Base-by-base conservation (phyloP, 345 rosid species). In the Lagerstroemia speciosa region DNA sequence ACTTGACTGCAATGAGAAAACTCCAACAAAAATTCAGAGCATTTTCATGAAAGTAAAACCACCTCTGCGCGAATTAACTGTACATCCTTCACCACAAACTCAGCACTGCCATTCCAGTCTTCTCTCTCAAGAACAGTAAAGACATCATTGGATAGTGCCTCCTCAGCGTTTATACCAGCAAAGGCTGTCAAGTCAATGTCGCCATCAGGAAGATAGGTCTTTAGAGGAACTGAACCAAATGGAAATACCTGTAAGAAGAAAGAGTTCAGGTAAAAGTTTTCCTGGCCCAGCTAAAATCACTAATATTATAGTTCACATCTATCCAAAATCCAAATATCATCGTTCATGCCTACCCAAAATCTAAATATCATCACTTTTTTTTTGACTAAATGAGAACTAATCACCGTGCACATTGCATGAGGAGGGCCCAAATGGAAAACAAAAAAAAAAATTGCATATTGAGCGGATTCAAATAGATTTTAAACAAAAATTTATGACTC, bases 161-260 rank as follows among this genome's bases (percentile, higher is more conserved):
- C 91, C 68, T 87, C 96, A 14, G 71, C 65, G 67, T 75, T 78
- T 31, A 64, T 64, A 58, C 85, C 85, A 78, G 89, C 87, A 76
- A 92, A 83, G 74, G 90, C 86, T 22, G 96, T 92, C 80, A 92
- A 78, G 78, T 92, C 98, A 78, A 92, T 90, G 75, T 92, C 98
- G 62, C 96, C 96, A 78, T 92, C 98, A 58, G 98, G 98, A 71
- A 92, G 98, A 86, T 92, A 92, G 3, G 98, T 92, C 83, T 82
- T 92, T 81, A 92, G 76, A 2, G 98, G 98, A 15, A 92, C 98
- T 8, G 98, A 92, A 46, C 98, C 98, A 80, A 88, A 92, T 27
- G 96, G 88, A 76, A 78, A 82, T 36, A 92, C 98, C 98, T 92
- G 82, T 50, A 73, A 79, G 33, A 64, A 48, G 31, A 14, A 14